Evolutionary conservation across 2,329 filamentous ascomycete species (phyloP), one percentile per base, ranked within the genome.

Genomic region (Calonectria leucothoes): DNA sequence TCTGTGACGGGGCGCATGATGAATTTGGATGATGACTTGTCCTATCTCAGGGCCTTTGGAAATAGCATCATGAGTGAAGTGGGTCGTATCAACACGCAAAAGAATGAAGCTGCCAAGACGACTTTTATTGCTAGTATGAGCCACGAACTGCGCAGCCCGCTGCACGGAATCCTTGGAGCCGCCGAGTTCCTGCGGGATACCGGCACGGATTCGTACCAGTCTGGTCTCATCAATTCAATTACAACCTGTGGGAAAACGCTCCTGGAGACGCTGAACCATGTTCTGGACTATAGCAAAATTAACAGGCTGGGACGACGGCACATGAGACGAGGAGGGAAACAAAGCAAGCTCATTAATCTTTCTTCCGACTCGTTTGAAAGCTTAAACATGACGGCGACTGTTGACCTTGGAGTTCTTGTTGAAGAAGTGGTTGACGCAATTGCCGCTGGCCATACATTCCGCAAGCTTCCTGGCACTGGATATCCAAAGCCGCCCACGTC

Each of bases 61-160:
- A 80, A 75, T 48, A 80, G 78, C 25, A 78, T 80, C 59, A 91
- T 91, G 86, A 87, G 87, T 15, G 88, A 92, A 71, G 83, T 91
- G 10, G 87, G 87, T 0, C 84, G 89, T n/a, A 84, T 91, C 59
- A 88, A 91, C 71, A 89, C 88, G 0, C 81, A 88, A 37, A 87
- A 87, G 39, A 87, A 86, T 4, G 87, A 89, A 69, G 85, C 86
- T 27, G 89, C 89, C 42, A 92, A 91, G 76, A 87, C 87, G 0
- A 89, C 90, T 10, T 91, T 91, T 71, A 90, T 92, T 49, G 89
- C 89, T 1, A 90, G 87, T 33, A 90, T 92, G 74, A 91, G 89
- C 20, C 90, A 92, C 78, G 90, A 91, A 69, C 79, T 91, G 20
- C 84, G 90, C 37, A 89, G 87, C 6, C 90, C 90, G 0, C 80